These are phyloP conservation scores for Melaleuca alternifolia DNA, from an alignment of 345 rosid species.

Conservation along the genomic window DNA sequence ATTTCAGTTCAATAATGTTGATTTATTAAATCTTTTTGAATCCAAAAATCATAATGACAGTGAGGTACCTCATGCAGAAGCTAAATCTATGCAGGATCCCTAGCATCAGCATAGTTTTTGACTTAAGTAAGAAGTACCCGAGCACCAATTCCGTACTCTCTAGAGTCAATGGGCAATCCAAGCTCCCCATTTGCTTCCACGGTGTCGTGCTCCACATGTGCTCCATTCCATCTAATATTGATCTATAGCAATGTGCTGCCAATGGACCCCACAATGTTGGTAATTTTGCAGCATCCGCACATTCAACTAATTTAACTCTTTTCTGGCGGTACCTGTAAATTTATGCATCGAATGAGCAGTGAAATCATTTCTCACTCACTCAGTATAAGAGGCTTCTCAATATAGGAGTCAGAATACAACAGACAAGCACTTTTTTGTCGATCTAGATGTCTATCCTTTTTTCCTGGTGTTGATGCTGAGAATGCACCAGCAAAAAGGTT, in stretches of 20 bases:
- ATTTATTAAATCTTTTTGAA: no score
- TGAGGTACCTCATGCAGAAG: no score
- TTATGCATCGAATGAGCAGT: background rate
- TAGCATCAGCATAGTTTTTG: no score
- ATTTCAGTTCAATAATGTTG: no score
- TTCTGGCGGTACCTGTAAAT: slow-evolving; percentile 70
- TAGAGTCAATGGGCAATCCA: no score
- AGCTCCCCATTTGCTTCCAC: no score
- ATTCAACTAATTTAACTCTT: slow-evolving; percentile 68
- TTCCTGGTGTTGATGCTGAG: background rate
- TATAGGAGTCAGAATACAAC: background rate
- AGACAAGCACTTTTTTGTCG: background rate
- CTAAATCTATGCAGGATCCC: no score
- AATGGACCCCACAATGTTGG: slow-evolving; percentile 98
- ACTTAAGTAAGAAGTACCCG: no score
- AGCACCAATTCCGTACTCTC: no score
- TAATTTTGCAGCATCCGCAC: slow-evolving; percentile 62
- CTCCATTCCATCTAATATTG: slow-evolving; percentile 62
- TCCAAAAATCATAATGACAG: no score
- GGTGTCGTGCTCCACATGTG: no score
- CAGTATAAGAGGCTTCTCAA: background rate
- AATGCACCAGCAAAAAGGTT: no score
- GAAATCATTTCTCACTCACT: background rate
- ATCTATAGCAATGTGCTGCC: slow-evolving; percentile 10
- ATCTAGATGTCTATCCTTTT: background rate